Base-by-base conservation (phyloP, 148 eudicot species). In the Rhododendron henanense region DNA sequence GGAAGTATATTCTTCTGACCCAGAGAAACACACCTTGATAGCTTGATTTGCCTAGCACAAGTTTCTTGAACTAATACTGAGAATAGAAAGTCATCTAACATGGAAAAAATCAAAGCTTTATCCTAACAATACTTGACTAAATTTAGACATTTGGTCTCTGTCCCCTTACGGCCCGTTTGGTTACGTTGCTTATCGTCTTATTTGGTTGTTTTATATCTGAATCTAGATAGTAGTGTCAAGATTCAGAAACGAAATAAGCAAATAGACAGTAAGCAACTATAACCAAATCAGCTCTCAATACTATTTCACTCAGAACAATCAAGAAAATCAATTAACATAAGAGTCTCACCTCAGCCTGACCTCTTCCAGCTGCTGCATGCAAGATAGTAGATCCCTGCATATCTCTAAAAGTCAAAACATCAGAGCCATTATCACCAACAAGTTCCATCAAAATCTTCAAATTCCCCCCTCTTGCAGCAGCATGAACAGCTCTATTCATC, bases 401-500 rank as follows among this genome's bases (percentile, higher is more conserved):
- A 91, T 96, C 99, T 84, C 94, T 91, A 67, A 88, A 96, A 79
- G 87, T 89, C 92, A 96, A 90, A 25, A 90, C 92, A 84, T 90
- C 91, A 71, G 89, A 88, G 79, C 92, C 76, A 71, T 71, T 87
- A 90, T 91, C 94, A 81, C 83, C 91, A 80, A 96, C 90, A 83
- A 95, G 91, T 75, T 94, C 95, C 90, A 85, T 91, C 93, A 96
- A 91, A 37, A 92, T 86, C 85, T 53, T 67, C 90, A 95, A 86
- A 93, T 93, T 93, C 10, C 99, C 99, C 55, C 98, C 99, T 92
- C 99, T 94, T 55, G 99, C 94, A 85, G 94, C 96, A 67, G 98
- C 98, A 88, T 95, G 95, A 89, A 93, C 84, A 85, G 95, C 99
- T 79, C 99, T 93, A 67, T 93, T 95, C 93, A 84, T 89, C 91